Evolutionary conservation across 345 rosid genomes (phyloP).

Genomic region (Dipteronia dyeriana): DNA sequence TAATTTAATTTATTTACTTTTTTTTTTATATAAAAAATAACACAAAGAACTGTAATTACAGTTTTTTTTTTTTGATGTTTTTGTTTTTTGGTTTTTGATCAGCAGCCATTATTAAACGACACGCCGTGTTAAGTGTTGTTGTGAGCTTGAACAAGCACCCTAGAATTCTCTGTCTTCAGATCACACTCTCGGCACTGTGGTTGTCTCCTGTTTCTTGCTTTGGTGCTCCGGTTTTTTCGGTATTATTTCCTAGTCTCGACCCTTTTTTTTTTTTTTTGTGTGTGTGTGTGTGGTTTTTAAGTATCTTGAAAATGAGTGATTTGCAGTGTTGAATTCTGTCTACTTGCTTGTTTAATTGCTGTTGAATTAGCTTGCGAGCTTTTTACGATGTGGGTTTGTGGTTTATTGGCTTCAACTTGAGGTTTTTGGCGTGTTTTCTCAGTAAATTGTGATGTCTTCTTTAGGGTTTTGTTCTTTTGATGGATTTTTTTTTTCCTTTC

Average conservation of each 20-base stretch:
- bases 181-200: slow-evolving; percentile 31
- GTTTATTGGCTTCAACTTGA: not conserved
- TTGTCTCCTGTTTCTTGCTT: slow-evolving; percentile 15
- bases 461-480: slow-evolving; percentile 24
- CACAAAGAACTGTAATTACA: not conserved
- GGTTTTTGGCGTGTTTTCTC: not conserved
- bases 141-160: slow-evolving; percentile 37
- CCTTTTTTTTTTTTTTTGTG: not conserved
- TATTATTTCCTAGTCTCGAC: slow-evolving; percentile 11
- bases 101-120: slow-evolving; percentile 22
- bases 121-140: slow-evolving; percentile 17
- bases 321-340: slow-evolving; percentile 13
- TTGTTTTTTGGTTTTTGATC: slow-evolving; percentile 9
- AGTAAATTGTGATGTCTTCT: not conserved
- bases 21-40: not conserved
- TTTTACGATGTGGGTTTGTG: slow-evolving; percentile 7
- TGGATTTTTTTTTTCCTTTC: not conserved
- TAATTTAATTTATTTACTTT: not conserved
- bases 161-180: slow-evolving; percentile 35
- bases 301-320: slow-evolving; percentile 23
- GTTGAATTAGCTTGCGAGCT: slow-evolving; percentile 13
- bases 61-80: not conserved
- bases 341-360: slow-evolving; percentile 22
- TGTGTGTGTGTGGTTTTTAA: too few species aligned
- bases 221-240: slow-evolving; percentile 21